These are phyloP conservation scores for Notholithocarpus densiflorus DNA, from an alignment of 306 rosid genomes.

Conservation along the genomic window DNA sequence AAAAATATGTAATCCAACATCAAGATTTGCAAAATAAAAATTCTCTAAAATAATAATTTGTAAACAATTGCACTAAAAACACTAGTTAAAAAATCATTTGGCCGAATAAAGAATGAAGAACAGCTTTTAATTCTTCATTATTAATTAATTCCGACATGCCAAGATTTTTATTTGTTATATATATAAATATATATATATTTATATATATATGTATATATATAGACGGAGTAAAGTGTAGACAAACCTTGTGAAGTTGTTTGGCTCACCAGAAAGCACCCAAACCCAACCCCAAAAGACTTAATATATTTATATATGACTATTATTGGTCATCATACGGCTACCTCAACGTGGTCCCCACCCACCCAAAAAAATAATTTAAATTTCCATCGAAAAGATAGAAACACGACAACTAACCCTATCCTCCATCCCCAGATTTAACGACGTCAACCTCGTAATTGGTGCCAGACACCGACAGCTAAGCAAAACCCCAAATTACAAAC, in stretches of 20 bases:
- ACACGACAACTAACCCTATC: too few species aligned
- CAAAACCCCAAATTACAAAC: too few species aligned
- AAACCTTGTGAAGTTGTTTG: not conserved
- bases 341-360: constrained; percentile 1
- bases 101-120: too few species aligned
- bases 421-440: too few species aligned
- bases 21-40: too few species aligned
- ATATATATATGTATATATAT: too few species aligned
- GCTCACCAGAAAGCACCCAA: not conserved
- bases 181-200: not conserved
- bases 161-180: not conserved
- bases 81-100: rapidly evolving
- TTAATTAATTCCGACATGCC: not conserved
- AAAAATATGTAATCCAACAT: rapidly evolving
- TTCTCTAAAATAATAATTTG: rapidly evolving
- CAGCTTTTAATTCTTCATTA: too few species aligned
- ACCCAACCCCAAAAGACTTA: not conserved
- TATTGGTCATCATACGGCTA: not conserved
- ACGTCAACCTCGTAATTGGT: too few species aligned
- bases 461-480: too few species aligned
- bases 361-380: constrained; percentile 15
- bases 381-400: too few species aligned
- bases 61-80: rapidly evolving
- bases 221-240: too few species aligned
- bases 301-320: too few species aligned